Percentiles rank a stretch among this genome's conserved stretches.
These are phyloP conservation scores for Ophiostoma populinum DNA, from an alignment of 2,329 filamentous ascomycete genomes.

Conservation along the genomic window DNA sequence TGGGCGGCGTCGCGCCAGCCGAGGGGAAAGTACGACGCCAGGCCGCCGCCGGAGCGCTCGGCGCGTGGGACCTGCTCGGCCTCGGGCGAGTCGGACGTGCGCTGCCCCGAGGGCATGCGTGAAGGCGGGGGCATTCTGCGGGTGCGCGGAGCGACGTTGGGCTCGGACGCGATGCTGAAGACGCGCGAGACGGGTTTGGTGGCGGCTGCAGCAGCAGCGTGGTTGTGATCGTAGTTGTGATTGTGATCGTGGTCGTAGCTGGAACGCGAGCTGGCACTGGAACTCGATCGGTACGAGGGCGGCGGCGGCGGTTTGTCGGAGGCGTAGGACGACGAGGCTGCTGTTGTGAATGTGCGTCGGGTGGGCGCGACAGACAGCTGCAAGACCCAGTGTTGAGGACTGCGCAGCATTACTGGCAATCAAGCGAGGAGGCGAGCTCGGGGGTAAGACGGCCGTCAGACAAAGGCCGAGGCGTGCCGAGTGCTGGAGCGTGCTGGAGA, in stretches of 20 bases:
- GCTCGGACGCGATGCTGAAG: constrained; percentile 9
- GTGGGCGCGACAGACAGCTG: constrained; percentile 13
- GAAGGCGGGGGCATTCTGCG: background rate
- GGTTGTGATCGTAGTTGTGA: background rate
- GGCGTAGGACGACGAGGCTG: constrained; percentile 7
- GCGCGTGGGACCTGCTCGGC: too few species aligned
- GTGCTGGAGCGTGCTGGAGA: too few species aligned
- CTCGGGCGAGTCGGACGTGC: too few species aligned
- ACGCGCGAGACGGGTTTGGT: constrained; percentile 2
- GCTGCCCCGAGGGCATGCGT: too few species aligned
- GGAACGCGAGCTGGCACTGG: background rate
- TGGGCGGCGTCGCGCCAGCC: constrained; percentile 81
- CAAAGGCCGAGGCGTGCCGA: background rate
- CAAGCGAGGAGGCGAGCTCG: too few species aligned
- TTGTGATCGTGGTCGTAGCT: background rate
- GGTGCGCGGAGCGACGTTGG: constrained; percentile 5
- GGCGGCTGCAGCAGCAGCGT: constrained; percentile 3
- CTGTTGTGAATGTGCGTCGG: constrained; percentile 11
- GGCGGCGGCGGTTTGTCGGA: constrained; percentile 6
- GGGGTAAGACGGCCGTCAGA: too few species aligned
- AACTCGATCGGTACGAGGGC: background rate
- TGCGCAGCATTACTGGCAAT: constrained; percentile 11
- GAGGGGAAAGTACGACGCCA: constrained; percentile 60
- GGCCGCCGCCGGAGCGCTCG: too few species aligned
- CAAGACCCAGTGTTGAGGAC: constrained; percentile 9